Base-by-base conservation (phyloP, 1,284 basidiomycete genomes). In the Malassezia obtusa region DNA sequence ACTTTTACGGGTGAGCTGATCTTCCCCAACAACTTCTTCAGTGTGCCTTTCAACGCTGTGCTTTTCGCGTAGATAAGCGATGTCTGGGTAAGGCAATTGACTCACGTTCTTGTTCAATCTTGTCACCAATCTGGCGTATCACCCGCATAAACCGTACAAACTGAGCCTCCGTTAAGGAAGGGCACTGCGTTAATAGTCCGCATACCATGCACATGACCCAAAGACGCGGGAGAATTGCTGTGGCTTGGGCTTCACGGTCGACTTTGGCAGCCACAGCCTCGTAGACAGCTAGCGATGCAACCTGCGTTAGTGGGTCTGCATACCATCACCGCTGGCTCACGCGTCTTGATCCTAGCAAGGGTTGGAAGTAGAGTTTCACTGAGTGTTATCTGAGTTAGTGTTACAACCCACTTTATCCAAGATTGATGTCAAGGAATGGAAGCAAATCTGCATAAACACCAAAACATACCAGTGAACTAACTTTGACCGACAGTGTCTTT, bases 201-300 rank as follows among this genome's bases (percentile, higher is more conserved):
- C 45, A n/a, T 30, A 47, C 60, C 63, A 71, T 65, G 36, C 52
- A 57, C 63, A 73, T 70, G 26, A 60, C 49, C 67, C 68, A 71
- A 21, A 73, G 52, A 32, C 65, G 68, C 15, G 71, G 69, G 19
- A 71, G 64, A 44, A 73, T 61, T 14, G 61, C 58, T 0, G 87
- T 92, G 0, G 92, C 92, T 15, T 95, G 86, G 4, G 90, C 88
- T 75, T 95, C 90, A 40, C 89, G 80, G 63, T 95, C 90, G 4
- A 96, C 85, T 74, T 96, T 98, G 63, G 83, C 80, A 1, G 90
- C 88, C 89, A 96, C 94, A 3, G 87, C 87, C 75, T 95, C 91
- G 76, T 98, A 90, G 0, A 99, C 90, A 9, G 83, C 84, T 37
- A 96, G 77, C 0, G 90, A 94, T 1, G 89, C 88, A 57, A 65